A percentile compares a stretch with the other conserved stretches of the same genome.
Conservation (phyloP, 2,329 filamentous ascomycete genomes). For the Pseudofabraea citricarpa region DNA sequence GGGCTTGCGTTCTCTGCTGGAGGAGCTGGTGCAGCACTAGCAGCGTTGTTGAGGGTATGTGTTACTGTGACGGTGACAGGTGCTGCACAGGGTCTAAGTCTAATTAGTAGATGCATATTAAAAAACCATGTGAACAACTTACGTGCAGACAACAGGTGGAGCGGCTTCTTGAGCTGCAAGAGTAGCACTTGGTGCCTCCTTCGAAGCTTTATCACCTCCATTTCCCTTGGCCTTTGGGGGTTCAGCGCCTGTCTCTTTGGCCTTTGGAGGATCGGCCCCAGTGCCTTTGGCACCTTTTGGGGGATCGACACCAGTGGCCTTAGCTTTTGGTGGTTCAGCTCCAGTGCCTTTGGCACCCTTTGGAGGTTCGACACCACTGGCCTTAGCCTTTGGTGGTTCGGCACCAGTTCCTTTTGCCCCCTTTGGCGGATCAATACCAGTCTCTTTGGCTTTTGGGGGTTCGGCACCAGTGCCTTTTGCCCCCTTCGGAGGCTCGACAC, state of each 20-base stretch:
- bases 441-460: neutral
- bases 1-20: neutral
- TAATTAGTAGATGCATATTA: neutral
- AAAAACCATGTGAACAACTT: neutral
- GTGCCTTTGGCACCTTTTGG: neutral
- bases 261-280: neutral
- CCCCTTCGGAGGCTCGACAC: neutral
- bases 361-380: neutral
- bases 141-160: neutral
- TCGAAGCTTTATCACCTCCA: neutral
- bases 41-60: conserved; percentile 1
- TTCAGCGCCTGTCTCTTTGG: neutral
- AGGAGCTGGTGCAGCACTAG: neutral
- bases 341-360: neutral
- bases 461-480: neutral
- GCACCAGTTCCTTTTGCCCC: neutral
- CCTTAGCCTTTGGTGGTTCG: neutral
- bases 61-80: conserved; percentile 4
- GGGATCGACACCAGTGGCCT: neutral
- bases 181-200: neutral
- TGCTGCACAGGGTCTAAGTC: neutral
- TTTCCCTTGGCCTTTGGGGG: neutral
- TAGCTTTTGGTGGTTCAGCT: neutral
- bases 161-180: neutral
- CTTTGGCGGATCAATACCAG: neutral